phyloP scores from a whole-genome alignment of 345 rosid genomes.

The Boechera retrofracta region DNA sequence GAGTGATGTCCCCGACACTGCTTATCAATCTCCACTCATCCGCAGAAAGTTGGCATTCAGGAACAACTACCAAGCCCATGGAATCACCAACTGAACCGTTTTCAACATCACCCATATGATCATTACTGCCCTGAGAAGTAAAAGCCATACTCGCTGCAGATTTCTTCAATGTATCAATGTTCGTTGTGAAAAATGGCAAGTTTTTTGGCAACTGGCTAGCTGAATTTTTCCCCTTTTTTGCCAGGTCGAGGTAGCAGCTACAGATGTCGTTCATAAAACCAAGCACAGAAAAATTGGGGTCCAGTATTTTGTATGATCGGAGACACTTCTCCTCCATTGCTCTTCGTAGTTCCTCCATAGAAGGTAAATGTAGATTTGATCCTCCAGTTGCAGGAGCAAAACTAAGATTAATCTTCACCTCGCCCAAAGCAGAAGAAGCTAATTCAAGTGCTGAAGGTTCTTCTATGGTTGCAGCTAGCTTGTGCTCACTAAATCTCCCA shows the following conservation, averaged over 20 bases:
- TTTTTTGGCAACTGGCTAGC: constrained; percentile 65
- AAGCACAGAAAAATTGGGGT: constrained; percentile 70
- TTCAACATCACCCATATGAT: constrained; percentile 43
- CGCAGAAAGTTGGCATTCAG: constrained; percentile 53
- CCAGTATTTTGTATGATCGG: constrained; percentile 72
- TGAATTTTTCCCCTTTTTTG: constrained; percentile 61
- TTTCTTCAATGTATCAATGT: constrained; percentile 54
- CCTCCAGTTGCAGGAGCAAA: constrained; percentile 66
- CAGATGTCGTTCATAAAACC: constrained; percentile 80
- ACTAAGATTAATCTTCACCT: constrained; percentile 81
- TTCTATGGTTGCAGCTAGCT: constrained; percentile 29
- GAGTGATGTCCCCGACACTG: constrained; percentile 60
- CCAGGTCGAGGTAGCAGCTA: constrained; percentile 74
- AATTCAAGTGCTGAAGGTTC: constrained; percentile 56
- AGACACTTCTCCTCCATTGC: constrained; percentile 80
- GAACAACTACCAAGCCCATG: constrained; percentile 55
- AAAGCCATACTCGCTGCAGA: constrained; percentile 48
- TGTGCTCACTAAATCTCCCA: constrained; percentile 28
- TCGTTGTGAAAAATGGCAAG: constrained; percentile 46
- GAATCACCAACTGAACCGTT: constrained; percentile 36
- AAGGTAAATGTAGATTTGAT: constrained; percentile 63
- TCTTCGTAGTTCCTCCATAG: constrained; percentile 69
- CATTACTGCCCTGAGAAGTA: constrained; percentile 22
- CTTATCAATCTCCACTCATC: constrained; percentile 59
- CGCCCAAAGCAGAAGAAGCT: constrained; percentile 78